Evolutionary conservation across 2,329 filamentous ascomycete species (phyloP), one percentile per base, ranked within the genome.

Genomic region (Drechslerella coelobrocha): DNA sequence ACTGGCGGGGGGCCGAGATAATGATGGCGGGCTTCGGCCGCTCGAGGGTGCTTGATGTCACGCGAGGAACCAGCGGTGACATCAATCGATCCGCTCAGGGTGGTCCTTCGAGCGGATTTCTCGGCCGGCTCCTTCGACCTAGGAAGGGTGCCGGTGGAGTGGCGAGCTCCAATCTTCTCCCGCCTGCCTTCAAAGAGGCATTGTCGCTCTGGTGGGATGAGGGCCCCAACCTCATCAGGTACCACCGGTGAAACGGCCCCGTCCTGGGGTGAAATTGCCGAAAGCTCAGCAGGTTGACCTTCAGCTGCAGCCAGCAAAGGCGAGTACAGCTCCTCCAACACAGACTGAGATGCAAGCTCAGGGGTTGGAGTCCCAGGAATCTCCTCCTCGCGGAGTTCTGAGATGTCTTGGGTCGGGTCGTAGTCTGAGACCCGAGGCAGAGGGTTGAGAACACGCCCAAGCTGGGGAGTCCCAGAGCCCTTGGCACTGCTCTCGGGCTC

Each of bases 311-410:
- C n/a, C n/a, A n/a, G n/a, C n/a, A n/a, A n/a, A n/a, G n/a, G n/a
- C n/a, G n/a, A n/a, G n/a, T n/a, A n/a, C n/a, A n/a, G n/a, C n/a
- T n/a, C n/a, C n/a, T n/a, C n/a, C n/a, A n/a, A n/a, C n/a, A n/a
- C n/a, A n/a, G n/a, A n/a, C n/a, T n/a, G n/a, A n/a, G n/a, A n/a
- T n/a, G n/a, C n/a, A n/a, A 10, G 17, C 7, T 19, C 43, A 5
- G 43, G 3, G 17, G 12, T 19, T 19, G 51, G 65, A n/a, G 65
- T 57, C 31, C 48, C 51, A 2, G 26, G 27, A 6, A 69, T n/a
- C 47, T 69, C 65, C 12, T 69, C 65, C n/a, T 62, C 59, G 14
- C 65, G 47, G 9, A 69, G 51, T 26, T 69, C 65, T 23, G 65
- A 69, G 23, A 69, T 69, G 8, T 69, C 65, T 37, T 62, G 57